Base-by-base conservation (phyloP, 768 basidiomycete genomes). In the Boletus bicolor region DNA sequence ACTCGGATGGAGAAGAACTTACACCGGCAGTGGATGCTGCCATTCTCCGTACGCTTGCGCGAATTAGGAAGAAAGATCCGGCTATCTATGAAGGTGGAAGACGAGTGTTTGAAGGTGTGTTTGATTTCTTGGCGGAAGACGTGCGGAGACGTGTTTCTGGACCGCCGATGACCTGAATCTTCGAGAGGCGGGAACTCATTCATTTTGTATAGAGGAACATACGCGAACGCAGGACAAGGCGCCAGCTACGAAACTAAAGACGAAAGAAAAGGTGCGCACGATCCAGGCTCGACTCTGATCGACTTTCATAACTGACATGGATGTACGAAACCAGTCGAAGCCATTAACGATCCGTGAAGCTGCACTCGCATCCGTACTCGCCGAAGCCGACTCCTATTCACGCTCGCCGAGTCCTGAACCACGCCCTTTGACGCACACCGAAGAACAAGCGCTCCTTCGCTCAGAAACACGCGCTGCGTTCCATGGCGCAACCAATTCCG, bases 21-120 rank as follows among this genome's bases (percentile, higher is more conserved):
- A 98, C 95, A 0, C 93, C 94, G 5, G 87, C 86, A 0, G 83
- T 98, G 48, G 96, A 98, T 64, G 97, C 86, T 43, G 97, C 97
- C 19, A 97, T 98, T 63, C 79, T 98, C 39, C 79, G 93, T 46
- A 98, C 93, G 1, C 77, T 99, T 9, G 91, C 87, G 0, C 81
- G 86, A 62, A 97, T 98, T 53, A 83, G 83, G 68, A 79, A 80
- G 51, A 88, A 82, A 62, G 92, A 95, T 67, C 93, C 94, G 0
- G 80, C 76, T 0, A 96, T 99, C 32, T 98, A 99, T 64, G 79
- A 91, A 56, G 68, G 74, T 0, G 79, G 75, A 14, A 85, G 82
- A 57, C 75, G 81, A 57, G 83, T 98, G 0, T 93, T 95, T 62
- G 84, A 91, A 69, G 91, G 93, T 92, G 53, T n/a, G 64, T 51